Base-by-base conservation (phyloP, 495 filamentous ascomycete species). In the Aspergillus baeticus region DNA sequence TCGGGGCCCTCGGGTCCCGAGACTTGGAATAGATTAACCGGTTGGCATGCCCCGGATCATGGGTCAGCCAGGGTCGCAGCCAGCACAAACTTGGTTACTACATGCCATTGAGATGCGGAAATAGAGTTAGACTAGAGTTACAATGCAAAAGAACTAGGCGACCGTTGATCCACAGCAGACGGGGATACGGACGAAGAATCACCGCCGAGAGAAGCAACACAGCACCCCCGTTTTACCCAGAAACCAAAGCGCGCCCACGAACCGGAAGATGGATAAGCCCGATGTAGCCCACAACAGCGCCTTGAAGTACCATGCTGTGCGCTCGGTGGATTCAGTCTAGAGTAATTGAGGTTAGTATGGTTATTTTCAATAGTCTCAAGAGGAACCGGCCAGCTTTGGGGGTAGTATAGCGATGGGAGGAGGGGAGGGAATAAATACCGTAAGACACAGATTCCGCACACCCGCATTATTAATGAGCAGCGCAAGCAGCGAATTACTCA, bases 181-280 rank as follows among this genome's bases (percentile, higher is more conserved):
- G 35, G 13, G 10, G 35, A 37, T 6, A 37, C 4, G 10, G 13
- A 37, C 6, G 10, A 45, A 45, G 21, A 45, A 21, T 62, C 38
- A 96, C 66, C 90, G 85, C 65, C 89, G 82, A 47, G 85, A 82
- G 65, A 96, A 91, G 77, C 92, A 96, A 83, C 89, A 94, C 76
- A 96, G 83, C 66, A 97, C 84, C 63, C 93, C 93, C 21, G 90
- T 90, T 70, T 84, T 85, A 58, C 86, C 89, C 57, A 98, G 77
- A 84, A 98, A 98, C 83, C 85, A 96, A 61, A 89, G 73, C 68
- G 91, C 92, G 54, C 93, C 93, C 48, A 88, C 73, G 75, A 97
- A 97, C 47, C 94, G 89, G 69, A 97, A 77, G 37, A 95, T 58
- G 2, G 89, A 89, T 47, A 98, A 79, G 18, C 72, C 78, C 38